Percentiles rank a stretch among this genome's conserved stretches.
Conservation (phyloP, 768 basidiomycete species). For the Tulasnella sp. region DNA sequence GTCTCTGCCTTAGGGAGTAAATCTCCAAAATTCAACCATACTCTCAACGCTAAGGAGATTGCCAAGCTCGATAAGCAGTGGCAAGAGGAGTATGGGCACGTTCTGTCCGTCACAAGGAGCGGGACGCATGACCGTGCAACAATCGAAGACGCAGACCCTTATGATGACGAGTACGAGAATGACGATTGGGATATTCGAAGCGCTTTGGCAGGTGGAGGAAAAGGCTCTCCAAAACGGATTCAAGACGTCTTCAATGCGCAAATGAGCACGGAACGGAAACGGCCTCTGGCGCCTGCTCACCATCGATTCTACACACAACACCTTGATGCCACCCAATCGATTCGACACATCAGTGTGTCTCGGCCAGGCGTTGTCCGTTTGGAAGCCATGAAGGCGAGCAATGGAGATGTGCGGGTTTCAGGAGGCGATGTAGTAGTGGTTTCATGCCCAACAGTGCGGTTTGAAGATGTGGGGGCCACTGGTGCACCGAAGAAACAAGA, state of each 20-base stretch:
- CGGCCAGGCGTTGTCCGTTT: conserved; percentile 68
- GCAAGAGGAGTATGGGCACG: conserved; percentile 37
- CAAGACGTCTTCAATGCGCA: conserved; percentile 19
- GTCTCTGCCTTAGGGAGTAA: conserved; percentile 50
- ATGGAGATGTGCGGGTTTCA: conserved; percentile 63
- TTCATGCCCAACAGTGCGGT: conserved; percentile 72
- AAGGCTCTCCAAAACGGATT: conserved; percentile 6
- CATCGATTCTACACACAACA: conserved; percentile 32
- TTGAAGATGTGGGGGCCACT: conserved; percentile 36
- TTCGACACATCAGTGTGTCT: conserved; percentile 59
- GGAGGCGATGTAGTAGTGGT: conserved; percentile 57
- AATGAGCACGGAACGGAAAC: conserved; percentile 17
- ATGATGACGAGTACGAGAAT: conserved; percentile 66
- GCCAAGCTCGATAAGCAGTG: conserved; percentile 23
- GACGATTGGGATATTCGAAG: conserved; percentile 28
- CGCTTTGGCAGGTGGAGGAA: conserved; percentile 21
- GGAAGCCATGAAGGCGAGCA: conserved; percentile 59
- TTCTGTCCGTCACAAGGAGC: conserved; percentile 43
- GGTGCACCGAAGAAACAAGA: conserved; percentile 21
- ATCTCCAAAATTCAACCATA: conserved; percentile 10
- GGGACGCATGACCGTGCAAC: conserved; percentile 57
- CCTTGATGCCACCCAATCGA: conserved; percentile 63
- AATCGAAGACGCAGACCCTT: conserved; percentile 42
- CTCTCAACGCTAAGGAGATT: conserved; percentile 6
- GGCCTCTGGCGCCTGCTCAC: conserved; percentile 24